phyloP scores from a whole-genome alignment of 352 stramenopile genomes.

The Phytophthora podocarpi region DNA sequence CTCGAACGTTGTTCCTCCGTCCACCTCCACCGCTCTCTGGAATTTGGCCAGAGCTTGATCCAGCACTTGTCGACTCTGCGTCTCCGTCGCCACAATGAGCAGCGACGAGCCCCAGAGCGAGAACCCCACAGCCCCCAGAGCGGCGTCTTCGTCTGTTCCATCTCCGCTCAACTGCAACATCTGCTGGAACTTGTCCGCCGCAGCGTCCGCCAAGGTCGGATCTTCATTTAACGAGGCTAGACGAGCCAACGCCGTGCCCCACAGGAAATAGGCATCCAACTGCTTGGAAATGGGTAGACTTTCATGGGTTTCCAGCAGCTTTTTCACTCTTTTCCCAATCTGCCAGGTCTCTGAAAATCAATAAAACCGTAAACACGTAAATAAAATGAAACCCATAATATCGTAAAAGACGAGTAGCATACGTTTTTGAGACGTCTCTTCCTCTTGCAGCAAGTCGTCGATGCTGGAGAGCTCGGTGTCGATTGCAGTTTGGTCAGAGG shows the following conservation, averaged over 20 bases:
- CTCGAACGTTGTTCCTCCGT: slow-evolving; percentile 84
- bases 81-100: slow-evolving; percentile 79
- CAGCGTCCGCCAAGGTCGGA: slow-evolving; percentile 67
- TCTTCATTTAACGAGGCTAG: slow-evolving; percentile 81
- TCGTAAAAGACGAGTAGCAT: slow-evolving; percentile 2
- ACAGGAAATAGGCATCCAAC: slow-evolving; percentile 82
- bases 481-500: neutral
- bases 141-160: slow-evolving; percentile 30
- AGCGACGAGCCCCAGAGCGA: slow-evolving; percentile 81
- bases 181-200: slow-evolving; percentile 84
- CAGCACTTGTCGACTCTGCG: slow-evolving; percentile 56
- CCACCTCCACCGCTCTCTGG: slow-evolving; percentile 75
- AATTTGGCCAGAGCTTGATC: slow-evolving; percentile 71
- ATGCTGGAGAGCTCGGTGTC: slow-evolving; percentile 50
- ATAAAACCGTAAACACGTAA: neutral
- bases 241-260: slow-evolving; percentile 76
- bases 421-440: slow-evolving; percentile 71
- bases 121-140: slow-evolving; percentile 77
- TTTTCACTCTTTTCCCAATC: slow-evolving; percentile 86
- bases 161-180: slow-evolving; percentile 51
- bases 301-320: slow-evolving; percentile 67
- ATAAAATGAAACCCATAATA: slow-evolving; percentile 3
- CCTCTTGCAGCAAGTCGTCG: slow-evolving; percentile 66
- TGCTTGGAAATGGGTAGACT: slow-evolving; percentile 55
- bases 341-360: slow-evolving; percentile 81